Base-by-base conservation (phyloP, 768 basidiomycete genomes). In the Lepiota venenata region DNA sequence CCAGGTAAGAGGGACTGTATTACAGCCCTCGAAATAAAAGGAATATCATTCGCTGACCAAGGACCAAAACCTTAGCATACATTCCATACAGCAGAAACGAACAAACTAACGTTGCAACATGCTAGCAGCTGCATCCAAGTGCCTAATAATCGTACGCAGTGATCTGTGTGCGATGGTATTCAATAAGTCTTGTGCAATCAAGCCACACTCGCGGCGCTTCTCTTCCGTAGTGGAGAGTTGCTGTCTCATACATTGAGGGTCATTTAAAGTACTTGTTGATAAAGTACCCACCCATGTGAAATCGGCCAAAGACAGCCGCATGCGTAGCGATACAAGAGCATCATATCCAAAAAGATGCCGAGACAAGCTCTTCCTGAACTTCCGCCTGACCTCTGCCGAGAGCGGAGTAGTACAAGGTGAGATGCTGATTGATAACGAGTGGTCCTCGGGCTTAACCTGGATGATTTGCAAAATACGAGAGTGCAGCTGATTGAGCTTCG, bases 341-440 rank as follows among this genome's bases (percentile, higher is more conserved):
- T 82, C 75, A 74, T 78, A 83, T 1, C 88, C 87, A 62, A 82
- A 89, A 12, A 91, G 67, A 62, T 87, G 79, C 8, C 71, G 73
- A 0, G 70, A 60, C 15, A 90, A 62, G 56, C 84, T 83, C 14
- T 65, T 66, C 41, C 78, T 71, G 56, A 88, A 77, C n/a, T 72
- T 73, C 20, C 55, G 54, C 20, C 74, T 74, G 6, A 82, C 58
- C 6, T 74, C 75, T 20, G 60, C 57, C n/a, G 65, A 69, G 27
- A 74, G 46, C 3, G 49, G 54, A 11, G 52, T 48, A 10, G 64
- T 58, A 51, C 66, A 68, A 8, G 55, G 42, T 11, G 71, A 66
- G 2, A 76, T 55, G 15, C 21, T 40, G 21, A 78, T 65, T 16
- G 65, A 58, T 2, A 62, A 47, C 11, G 70, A 66, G 38, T 73